Evolutionary conservation across 495 filamentous ascomycete species (phyloP).

Genomic region (Hypomontagnella monticulosa): DNA sequence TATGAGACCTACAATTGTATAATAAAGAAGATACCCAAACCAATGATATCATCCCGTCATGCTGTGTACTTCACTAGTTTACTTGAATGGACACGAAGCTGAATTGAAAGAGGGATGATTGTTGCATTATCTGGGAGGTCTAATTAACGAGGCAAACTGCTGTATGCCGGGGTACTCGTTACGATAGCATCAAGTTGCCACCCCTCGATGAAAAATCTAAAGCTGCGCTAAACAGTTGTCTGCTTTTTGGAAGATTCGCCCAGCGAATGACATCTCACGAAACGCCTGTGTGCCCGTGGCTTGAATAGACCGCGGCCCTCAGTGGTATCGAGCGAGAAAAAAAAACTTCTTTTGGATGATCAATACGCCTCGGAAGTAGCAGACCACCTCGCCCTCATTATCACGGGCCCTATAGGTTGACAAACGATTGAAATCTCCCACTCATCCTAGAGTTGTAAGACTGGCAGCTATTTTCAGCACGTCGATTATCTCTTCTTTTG

Average conservation of each 20-base stretch:
- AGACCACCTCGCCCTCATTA: constrained; percentile 22
- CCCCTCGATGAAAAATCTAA: constrained; percentile 36
- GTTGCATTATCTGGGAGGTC: constrained; percentile 36
- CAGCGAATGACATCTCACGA: constrained; percentile 37
- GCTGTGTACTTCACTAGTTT: too few species aligned
- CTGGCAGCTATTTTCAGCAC: neutral
- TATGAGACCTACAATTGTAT: constrained; percentile 16
- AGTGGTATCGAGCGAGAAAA: constrained; percentile 16
- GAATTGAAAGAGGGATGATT: constrained; percentile 24
- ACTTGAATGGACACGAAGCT: neutral
- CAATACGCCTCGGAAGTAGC: constrained; percentile 26
- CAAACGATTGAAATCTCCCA: constrained; percentile 28
- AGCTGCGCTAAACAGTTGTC: constrained; percentile 15
- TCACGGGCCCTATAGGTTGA: constrained; percentile 18
- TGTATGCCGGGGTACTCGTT: constrained; percentile 25
- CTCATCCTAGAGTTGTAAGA: neutral
- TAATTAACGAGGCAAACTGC: constrained; percentile 35
- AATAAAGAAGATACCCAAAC: constrained; percentile 19
- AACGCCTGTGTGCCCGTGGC: constrained; percentile 29
- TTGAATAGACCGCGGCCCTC: constrained; percentile 19
- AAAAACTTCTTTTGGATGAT: constrained; percentile 6
- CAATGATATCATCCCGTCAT: too few species aligned
- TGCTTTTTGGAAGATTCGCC: constrained; percentile 30
- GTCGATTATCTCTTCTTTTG: constrained; percentile 4
- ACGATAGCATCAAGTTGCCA: constrained; percentile 23